These are phyloP conservation scores for Teunomyces tritomae DNA, from an alignment of 805 yeast species.

Conservation along the genomic window DNA sequence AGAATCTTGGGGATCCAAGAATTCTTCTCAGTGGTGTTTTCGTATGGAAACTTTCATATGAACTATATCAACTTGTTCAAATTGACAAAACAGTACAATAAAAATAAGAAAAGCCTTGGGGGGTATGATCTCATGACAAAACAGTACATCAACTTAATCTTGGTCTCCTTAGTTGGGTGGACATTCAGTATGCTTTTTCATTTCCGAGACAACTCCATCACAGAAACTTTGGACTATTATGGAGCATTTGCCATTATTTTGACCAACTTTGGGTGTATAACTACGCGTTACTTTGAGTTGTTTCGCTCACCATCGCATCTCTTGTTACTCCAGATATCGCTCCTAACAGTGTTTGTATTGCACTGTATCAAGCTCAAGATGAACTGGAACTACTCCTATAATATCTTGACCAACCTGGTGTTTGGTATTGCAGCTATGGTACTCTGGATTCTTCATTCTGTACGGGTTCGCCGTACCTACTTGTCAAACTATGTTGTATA, in stretches of 20 bases:
- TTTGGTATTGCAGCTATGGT: slow-evolving; percentile 29
- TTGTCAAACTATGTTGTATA: slow-evolving; percentile 15
- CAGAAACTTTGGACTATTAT: slow-evolving; percentile 41
- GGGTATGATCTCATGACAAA: slow-evolving; percentile 21
- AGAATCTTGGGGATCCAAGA: slow-evolving; percentile 39
- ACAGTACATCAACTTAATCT: slow-evolving; percentile 29
- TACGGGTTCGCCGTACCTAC: slow-evolving; percentile 16
- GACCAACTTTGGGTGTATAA: slow-evolving; percentile 34
- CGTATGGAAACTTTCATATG: slow-evolving; percentile 34
- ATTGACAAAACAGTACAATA: slow-evolving; percentile 24
- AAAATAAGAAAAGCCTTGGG: slow-evolving; percentile 12
- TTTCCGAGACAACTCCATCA: slow-evolving; percentile 32
- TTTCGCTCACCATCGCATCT: slow-evolving; percentile 13
- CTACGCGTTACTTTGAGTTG: slow-evolving; percentile 29
- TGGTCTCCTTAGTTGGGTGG: slow-evolving; percentile 37
- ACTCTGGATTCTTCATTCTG: slow-evolving; percentile 36
- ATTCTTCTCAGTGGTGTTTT: slow-evolving; percentile 32
- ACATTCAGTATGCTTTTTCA: slow-evolving; percentile 36
- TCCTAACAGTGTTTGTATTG: slow-evolving; percentile 17
- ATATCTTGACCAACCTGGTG: slow-evolving; percentile 28
- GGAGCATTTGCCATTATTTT: slow-evolving; percentile 41
- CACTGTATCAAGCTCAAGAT: slow-evolving; percentile 28
- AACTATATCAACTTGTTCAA: slow-evolving; percentile 29
- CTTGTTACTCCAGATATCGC: slow-evolving; percentile 15
- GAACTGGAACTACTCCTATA: slow-evolving; percentile 41